A percentile compares a stretch with the other conserved stretches of the same genome.
These are phyloP conservation scores for Gloeopeniophorella convolvens DNA, from an alignment of 768 basidiomycete genomes.

Conservation along the genomic window DNA sequence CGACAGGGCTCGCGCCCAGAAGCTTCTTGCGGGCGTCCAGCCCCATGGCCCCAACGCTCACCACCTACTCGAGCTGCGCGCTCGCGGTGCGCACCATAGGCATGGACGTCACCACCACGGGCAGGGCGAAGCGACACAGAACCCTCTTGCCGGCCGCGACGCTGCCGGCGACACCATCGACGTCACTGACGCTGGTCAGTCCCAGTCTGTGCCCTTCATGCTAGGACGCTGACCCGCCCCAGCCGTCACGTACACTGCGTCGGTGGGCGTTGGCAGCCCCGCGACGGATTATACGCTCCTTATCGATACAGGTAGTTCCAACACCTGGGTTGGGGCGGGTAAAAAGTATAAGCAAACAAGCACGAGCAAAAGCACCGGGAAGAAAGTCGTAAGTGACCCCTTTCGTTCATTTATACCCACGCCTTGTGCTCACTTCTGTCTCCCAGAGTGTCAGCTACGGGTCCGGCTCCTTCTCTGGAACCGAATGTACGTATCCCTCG, in stretches of 20 bases:
- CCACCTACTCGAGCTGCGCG: conserved; percentile 21
- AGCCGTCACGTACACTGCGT: conserved; percentile 46
- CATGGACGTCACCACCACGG: conserved; percentile 22
- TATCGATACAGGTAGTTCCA: conserved; percentile 6
- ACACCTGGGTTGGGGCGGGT: not conserved
- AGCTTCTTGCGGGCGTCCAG: conserved; percentile 44
- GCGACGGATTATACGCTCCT: conserved; percentile 31
- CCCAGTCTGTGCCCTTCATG: not conserved
- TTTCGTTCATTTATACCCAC: no score
- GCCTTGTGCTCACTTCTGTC: no score
- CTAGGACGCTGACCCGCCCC: not conserved
- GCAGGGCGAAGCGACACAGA: conserved; percentile 10
- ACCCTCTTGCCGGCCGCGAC: conserved; percentile 10
- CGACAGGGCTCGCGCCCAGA: conserved; percentile 50
- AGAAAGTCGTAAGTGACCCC: conserved; percentile 2
- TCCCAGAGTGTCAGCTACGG: conserved; percentile 9
- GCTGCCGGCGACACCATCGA: conserved; percentile 37
- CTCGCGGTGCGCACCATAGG: conserved; percentile 24
- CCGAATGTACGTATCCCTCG: conserved; percentile 3
- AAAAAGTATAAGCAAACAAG: not conserved
- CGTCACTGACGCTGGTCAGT: conserved; percentile 46
- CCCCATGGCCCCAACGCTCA: conserved; percentile 47
- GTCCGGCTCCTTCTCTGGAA: conserved; percentile 8
- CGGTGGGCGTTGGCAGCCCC: conserved; percentile 45
- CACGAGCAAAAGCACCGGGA: not conserved